phyloP scores from a whole-genome alignment of 768 basidiomycete species.

The Nevesoporus exiguus region DNA sequence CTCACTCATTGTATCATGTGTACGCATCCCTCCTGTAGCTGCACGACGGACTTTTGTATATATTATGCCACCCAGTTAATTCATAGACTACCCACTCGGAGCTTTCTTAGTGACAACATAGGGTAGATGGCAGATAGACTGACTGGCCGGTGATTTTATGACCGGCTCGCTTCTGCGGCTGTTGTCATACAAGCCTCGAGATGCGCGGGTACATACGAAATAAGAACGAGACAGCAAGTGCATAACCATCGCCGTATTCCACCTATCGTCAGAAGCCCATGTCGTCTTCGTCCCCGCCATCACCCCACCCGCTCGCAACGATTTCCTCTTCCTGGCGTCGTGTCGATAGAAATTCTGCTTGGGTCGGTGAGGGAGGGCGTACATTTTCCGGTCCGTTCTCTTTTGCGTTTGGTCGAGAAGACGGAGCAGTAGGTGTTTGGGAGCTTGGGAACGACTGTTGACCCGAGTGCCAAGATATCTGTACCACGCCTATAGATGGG shows the following conservation, averaged over 20 bases:
- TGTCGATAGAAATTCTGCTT: slow-evolving; percentile 26
- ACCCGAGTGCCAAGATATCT: slow-evolving; percentile 62
- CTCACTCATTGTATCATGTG: slow-evolving; percentile 1
- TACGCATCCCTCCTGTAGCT: slow-evolving; percentile 1
- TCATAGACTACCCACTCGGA: neutral
- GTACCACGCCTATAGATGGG: slow-evolving; percentile 60
- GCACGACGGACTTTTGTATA: slow-evolving; percentile 8
- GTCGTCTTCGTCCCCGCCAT: slow-evolving; percentile 61
- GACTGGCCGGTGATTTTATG: slow-evolving; percentile 6
- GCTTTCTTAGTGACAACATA: neutral
- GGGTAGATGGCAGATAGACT: neutral
- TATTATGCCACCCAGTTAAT: neutral
- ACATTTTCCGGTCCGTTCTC: slow-evolving; percentile 24
- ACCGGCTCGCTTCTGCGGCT: slow-evolving; percentile 10
- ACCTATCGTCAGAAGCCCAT: slow-evolving; percentile 56
- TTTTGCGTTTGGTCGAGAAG: slow-evolving; percentile 21
- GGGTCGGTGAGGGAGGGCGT: slow-evolving; percentile 18
- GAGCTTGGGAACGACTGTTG: slow-evolving; percentile 21
- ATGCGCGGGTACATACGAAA: slow-evolving; percentile 16
- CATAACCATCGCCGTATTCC: slow-evolving; percentile 1
- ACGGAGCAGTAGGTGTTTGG: slow-evolving; percentile 9
- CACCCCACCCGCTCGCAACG: slow-evolving; percentile 67
- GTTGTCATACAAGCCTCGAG: slow-evolving; percentile 13
- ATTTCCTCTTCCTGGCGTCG: slow-evolving; percentile 56
- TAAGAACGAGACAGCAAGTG: neutral